Conservation (phyloP, 1,139 yeast genomes). For the Candida freyschussii region DNA sequence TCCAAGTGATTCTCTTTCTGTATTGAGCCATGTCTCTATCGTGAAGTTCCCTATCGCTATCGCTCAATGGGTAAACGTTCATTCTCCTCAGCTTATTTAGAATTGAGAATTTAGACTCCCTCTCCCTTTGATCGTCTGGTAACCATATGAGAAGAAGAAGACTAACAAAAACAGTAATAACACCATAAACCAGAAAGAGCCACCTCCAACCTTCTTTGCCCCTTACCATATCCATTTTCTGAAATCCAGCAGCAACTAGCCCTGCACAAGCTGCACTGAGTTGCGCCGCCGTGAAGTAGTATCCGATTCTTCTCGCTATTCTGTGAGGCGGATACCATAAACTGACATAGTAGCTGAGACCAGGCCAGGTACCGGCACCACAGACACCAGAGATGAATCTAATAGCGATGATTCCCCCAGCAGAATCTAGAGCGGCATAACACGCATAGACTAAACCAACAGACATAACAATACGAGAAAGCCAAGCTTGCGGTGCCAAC, state of each 20-base stretch:
- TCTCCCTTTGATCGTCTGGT: constrained; percentile 47
- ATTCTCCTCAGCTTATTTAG: constrained; percentile 17
- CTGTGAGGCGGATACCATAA: constrained; percentile 84
- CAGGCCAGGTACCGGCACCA: constrained; percentile 95
- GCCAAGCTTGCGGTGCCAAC: constrained; percentile 81
- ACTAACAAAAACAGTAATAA: constrained; percentile 64
- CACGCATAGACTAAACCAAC: constrained; percentile 77
- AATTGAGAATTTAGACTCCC: constrained; percentile 10
- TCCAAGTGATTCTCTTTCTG: constrained; percentile 46
- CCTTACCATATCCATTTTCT: constrained; percentile 65
- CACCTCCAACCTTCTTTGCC: constrained; percentile 86
- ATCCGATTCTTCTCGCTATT: constrained; percentile 76
- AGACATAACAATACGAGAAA: constrained; percentile 69
- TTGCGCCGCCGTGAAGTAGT: constrained; percentile 89
- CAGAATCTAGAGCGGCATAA: constrained; percentile 51
- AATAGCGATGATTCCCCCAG: constrained; percentile 62
- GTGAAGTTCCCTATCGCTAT: constrained; percentile 52
- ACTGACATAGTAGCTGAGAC: constrained; percentile 77
- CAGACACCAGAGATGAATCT: constrained; percentile 74
- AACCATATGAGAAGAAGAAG: constrained; percentile 73
- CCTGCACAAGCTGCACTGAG: constrained; percentile 85
- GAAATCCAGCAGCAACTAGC: constrained; percentile 81
- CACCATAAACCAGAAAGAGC: constrained; percentile 77
- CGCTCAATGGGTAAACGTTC: constrained; percentile 39
- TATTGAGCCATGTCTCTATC: constrained; percentile 57